These are phyloP conservation scores for Aspergillus baeticus DNA, from an alignment of 495 filamentous ascomycete genomes.

Conservation along the genomic window DNA sequence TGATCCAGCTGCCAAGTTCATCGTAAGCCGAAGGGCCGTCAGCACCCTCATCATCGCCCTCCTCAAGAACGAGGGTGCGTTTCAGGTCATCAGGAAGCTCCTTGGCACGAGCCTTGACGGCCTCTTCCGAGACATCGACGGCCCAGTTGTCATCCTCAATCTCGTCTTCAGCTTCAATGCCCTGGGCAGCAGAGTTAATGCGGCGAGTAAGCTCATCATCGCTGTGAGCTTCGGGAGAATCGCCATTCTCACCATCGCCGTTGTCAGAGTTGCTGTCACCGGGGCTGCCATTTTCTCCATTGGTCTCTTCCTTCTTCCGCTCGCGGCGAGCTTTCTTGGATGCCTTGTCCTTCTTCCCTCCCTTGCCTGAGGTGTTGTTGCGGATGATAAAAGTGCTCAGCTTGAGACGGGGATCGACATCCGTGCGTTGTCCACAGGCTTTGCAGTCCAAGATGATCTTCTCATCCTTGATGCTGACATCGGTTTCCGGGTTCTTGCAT, in stretches of 20 bases:
- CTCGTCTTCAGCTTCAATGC: constrained; percentile 62
- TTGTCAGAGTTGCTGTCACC: constrained; percentile 70
- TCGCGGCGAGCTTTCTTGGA: constrained; percentile 78
- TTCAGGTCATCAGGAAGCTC: constrained; percentile 89
- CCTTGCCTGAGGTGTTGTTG: constrained; percentile 76
- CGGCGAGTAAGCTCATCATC: constrained; percentile 91
- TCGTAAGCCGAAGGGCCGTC: constrained; percentile 85
- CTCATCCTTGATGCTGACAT: constrained; percentile 89
- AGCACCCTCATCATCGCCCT: constrained; percentile 80
- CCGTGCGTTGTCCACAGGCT: constrained; percentile 88
- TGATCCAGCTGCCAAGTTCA: constrained; percentile 89
- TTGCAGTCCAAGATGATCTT: constrained; percentile 94
- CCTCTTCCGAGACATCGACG: constrained; percentile 91
- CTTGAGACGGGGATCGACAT: constrained; percentile 91
- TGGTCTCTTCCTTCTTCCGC: constrained; percentile 69
- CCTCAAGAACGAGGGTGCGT: constrained; percentile 80
- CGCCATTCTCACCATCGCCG: constrained; percentile 63
- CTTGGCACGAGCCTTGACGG: constrained; percentile 89
- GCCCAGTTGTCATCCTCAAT: constrained; percentile 89
- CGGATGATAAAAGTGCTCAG: constrained; percentile 97
- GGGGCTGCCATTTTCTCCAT: constrained; percentile 69
- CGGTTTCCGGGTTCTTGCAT: constrained; percentile 99
- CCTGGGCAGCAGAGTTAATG: constrained; percentile 80
- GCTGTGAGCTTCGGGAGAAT: constrained; percentile 73
- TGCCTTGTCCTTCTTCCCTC: constrained; percentile 94